Evolutionary conservation across 306 rosid genomes (phyloP).

Genomic region (Begonia loranthoides): DNA sequence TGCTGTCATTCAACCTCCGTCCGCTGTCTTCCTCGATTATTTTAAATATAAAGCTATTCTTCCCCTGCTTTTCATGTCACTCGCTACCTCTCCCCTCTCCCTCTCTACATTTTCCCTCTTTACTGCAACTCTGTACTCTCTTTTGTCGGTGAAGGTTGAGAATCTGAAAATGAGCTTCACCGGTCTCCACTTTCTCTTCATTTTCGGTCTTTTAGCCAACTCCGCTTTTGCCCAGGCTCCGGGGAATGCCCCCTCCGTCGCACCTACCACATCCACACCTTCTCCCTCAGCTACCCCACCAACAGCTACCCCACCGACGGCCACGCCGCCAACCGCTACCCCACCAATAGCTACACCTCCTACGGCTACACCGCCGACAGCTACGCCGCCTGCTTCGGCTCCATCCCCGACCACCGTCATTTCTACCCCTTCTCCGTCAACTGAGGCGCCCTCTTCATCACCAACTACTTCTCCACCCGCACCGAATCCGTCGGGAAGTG

Average conservation of each 20-base stretch:
- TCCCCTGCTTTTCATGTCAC: background rate
- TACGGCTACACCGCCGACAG: background rate
- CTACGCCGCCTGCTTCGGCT: background rate
- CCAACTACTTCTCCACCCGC: conserved; percentile 2
- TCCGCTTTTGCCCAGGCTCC: conserved; percentile 10
- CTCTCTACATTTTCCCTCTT: background rate
- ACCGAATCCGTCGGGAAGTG: background rate
- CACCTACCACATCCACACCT: background rate
- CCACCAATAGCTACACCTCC: background rate
- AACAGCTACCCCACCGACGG: background rate
- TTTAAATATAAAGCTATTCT: background rate
- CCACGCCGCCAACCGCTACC: background rate
- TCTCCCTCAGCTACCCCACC: background rate
- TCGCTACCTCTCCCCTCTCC: background rate
- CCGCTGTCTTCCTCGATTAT: background rate
- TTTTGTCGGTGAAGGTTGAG: background rate
- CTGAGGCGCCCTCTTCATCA: conserved; percentile 1
- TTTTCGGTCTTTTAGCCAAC: conserved; percentile 2
- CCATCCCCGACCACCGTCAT: background rate
- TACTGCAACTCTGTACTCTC: background rate
- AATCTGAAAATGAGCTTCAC: conserved; percentile 6
- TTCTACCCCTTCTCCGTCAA: conserved; percentile 3
- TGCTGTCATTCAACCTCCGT: background rate
- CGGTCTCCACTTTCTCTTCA: conserved; percentile 1
- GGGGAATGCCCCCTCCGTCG: background rate